phyloP scores from a whole-genome alignment of 345 rosid genomes.

The Trapa incisa region DNA sequence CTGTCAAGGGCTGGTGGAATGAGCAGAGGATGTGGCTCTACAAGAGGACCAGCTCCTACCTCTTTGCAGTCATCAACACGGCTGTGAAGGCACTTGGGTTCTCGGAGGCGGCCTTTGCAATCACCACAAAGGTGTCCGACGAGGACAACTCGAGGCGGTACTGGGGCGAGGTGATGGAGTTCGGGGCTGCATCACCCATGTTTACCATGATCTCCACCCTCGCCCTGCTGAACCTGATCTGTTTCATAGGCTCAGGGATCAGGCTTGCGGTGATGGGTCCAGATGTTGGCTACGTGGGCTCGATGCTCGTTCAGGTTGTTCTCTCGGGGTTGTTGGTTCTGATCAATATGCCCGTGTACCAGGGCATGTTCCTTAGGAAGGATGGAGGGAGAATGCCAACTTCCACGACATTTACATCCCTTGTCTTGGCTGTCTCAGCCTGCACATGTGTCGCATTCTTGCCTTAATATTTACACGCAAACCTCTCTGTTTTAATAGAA shows the following conservation, averaged over 20 bases:
- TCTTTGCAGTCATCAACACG: slow-evolving; percentile 45
- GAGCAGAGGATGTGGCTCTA: slow-evolving; percentile 66
- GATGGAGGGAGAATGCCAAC: slow-evolving; percentile 58
- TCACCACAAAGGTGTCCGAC: slow-evolving; percentile 57
- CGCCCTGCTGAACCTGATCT: slow-evolving; percentile 44
- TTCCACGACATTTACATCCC: slow-evolving; percentile 27
- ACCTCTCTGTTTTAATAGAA: no score
- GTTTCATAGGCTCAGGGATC: slow-evolving; percentile 21
- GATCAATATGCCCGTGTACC: slow-evolving; percentile 52
- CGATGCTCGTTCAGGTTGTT: slow-evolving; percentile 31
- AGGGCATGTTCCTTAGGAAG: slow-evolving; percentile 42
- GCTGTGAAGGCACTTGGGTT: slow-evolving; percentile 30
- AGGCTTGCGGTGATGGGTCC: background rate
- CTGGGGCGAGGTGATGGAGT: slow-evolving; percentile 52
- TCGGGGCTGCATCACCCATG: slow-evolving; percentile 60
- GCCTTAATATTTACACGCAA: background rate
- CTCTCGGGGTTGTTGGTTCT: slow-evolving; percentile 38
- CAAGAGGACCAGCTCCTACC: slow-evolving; percentile 55
- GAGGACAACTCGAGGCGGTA: slow-evolving; percentile 38
- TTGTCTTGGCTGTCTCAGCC: slow-evolving; percentile 25
- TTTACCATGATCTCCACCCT: slow-evolving; percentile 42
- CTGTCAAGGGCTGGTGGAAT: slow-evolving; percentile 64
- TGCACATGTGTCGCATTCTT: slow-evolving; percentile 28
- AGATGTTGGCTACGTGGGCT: slow-evolving; percentile 3
- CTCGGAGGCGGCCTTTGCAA: slow-evolving; percentile 34